Evolutionary conservation across 306 rosid species (phyloP), one percentile per base, ranked within the genome.

Genomic region (Oxytropis ochrocephala): DNA sequence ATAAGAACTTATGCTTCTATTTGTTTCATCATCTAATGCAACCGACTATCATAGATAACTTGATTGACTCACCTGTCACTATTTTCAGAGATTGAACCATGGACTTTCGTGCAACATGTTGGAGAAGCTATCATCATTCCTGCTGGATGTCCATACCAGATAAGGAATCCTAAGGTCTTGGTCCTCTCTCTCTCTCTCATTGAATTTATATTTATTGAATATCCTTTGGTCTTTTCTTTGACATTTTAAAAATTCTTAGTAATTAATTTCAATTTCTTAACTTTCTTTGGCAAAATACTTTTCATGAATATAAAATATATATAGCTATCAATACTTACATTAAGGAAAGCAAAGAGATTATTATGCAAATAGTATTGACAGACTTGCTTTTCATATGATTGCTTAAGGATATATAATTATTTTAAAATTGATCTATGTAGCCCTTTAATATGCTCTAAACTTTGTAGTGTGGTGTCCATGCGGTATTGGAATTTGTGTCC

Each of bases 121-220:
- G 99, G 99, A 73, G 97, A 91, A 83, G 99, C 99, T 76, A 95
- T 94, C 70, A 87, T 91, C 82, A 81, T 94, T 70, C 99, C 99
- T 35, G 99, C 99, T 42, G 99, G 99, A 67, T 94, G 99, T 75
- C 97, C 99, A 12, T 89, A 94, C 80, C 99, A 94, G 87, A 94
- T 94, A 56, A 86, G 81, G 70, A 89, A 83, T 84, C 73, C 95
- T 27, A 91, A 94, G 99, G 99, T 92, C 54, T 59, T 76, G 57
- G 57, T n/a, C 30, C 62, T 61, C 11, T 74, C 44, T 47, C 7
- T 12, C 52, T 51, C 50, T 21, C 58, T 21, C 21, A 7, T 39
- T 32, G 9, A 49, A 41, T 46, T 57, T 42, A 42, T 44, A 27
- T 51, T 63, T 53, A 36, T 30, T 62, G 49, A 52, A 35, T 65